phyloP scores from a whole-genome alignment of 768 basidiomycete species.

The Collybia nuda region DNA sequence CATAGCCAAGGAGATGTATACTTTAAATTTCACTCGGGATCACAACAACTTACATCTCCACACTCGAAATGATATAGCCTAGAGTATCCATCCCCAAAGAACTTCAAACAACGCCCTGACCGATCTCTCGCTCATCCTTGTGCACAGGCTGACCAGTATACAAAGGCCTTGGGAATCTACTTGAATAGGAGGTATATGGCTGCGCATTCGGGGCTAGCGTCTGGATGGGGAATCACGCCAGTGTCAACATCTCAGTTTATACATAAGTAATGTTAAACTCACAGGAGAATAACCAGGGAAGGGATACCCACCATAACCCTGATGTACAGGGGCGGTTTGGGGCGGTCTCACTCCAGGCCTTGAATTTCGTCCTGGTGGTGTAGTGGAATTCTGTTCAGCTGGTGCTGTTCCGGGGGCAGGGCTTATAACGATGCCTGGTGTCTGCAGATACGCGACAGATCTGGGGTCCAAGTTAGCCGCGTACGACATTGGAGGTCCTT shows the following conservation, averaged over 20 bases:
- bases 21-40: not conserved
- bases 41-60: not conserved
- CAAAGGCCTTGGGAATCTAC: conserved; percentile 17
- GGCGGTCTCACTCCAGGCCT: conserved; percentile 11
- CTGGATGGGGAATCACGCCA: conserved; percentile 1
- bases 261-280: conserved; percentile 7
- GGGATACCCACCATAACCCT: conserved; percentile 11
- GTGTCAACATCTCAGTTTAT: not conserved
- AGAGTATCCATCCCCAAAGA: not conserved
- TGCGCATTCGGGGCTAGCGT: conserved; percentile 13
- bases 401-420: conserved; percentile 10
- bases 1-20: not conserved
- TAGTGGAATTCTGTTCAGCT: conserved; percentile 8
- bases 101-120: conserved; percentile 4
- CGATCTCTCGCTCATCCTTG: conserved; percentile 11
- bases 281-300: conserved; percentile 21
- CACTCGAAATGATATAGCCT: conserved; percentile 5
- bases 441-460: not conserved
- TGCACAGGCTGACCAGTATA: conserved; percentile 18
- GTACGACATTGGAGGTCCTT: conserved; percentile 17
- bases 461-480: conserved; percentile 16
- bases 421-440: conserved; percentile 1
- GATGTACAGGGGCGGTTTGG: conserved; percentile 18
- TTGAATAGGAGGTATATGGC: conserved; percentile 17
- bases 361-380: conserved; percentile 9